Conservation (phyloP, 108 stramenopile species). For the Fragilariopsis cylindrus region DNA sequence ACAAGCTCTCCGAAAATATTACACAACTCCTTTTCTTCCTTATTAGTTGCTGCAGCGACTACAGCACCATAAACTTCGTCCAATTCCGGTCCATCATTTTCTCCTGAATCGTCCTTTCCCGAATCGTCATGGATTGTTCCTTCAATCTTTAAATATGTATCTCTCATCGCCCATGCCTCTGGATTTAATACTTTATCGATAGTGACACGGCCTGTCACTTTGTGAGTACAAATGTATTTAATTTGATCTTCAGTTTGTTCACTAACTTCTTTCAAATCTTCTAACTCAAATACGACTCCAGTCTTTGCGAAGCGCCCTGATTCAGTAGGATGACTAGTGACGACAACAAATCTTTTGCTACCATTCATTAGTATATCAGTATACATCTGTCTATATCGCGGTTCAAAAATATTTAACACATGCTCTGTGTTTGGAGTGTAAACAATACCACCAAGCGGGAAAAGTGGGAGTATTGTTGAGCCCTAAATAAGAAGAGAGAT, state of each 20-base stretch:
- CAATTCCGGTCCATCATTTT: slow-evolving; percentile 16
- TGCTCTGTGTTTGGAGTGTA: slow-evolving; percentile 90
- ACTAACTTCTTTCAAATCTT: slow-evolving; percentile 84
- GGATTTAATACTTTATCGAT: slow-evolving; percentile 77
- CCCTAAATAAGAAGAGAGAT: slow-evolving; percentile 16
- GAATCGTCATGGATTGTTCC: slow-evolving; percentile 77
- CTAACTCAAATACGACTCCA: slow-evolving; percentile 78
- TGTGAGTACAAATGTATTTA: slow-evolving; percentile 89
- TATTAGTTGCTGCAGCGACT: slow-evolving; percentile 24
- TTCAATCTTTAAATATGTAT: slow-evolving; percentile 77
- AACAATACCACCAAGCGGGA: slow-evolving; percentile 83
- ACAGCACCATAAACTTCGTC: slow-evolving; percentile 39
- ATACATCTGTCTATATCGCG: slow-evolving; percentile 91
- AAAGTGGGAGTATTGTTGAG: slow-evolving; percentile 72
- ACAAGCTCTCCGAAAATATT: slow-evolving; percentile 58
- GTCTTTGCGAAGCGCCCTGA: slow-evolving; percentile 75
- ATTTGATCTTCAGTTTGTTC: slow-evolving; percentile 83
- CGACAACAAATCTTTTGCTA: slow-evolving; percentile 75
- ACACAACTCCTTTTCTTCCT: slow-evolving; percentile 53
- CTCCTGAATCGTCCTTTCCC: slow-evolving; percentile 34
- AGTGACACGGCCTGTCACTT: slow-evolving; percentile 76
- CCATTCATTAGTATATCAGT: slow-evolving; percentile 89
- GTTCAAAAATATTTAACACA: slow-evolving; percentile 88
- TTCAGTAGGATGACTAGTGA: slow-evolving; percentile 76
- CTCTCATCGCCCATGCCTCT: slow-evolving; percentile 65